phyloP scores from a whole-genome alignment of 305 asterid genomes.

The Caryopteris hybrid region DNA sequence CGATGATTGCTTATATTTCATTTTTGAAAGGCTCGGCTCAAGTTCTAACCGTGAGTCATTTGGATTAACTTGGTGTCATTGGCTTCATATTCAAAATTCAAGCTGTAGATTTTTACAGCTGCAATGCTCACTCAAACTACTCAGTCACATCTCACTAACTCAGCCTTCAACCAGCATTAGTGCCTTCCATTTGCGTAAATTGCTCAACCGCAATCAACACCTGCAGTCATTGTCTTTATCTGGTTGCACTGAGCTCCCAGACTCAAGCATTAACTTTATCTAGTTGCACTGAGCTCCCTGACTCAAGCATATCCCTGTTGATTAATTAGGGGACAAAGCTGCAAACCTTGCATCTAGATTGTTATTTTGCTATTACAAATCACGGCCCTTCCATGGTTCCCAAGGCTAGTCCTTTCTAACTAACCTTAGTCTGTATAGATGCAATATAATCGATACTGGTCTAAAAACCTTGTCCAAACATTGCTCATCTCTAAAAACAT shows the following conservation, averaged over 20 bases:
- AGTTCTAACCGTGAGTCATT: conserved; percentile 55
- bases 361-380: conserved; percentile 59
- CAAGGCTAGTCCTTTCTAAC: conserved; percentile 50
- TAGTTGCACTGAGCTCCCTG: too few species aligned
- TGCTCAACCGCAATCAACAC: conserved; percentile 47
- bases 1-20: conserved; percentile 45
- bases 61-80: conserved; percentile 68
- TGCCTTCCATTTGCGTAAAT: conserved; percentile 38
- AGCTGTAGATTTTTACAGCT: conserved; percentile 57
- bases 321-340: conserved; percentile 36
- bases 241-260: conserved; percentile 63
- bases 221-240: conserved; percentile 52
- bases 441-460: conserved; percentile 60
- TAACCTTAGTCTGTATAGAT: conserved; percentile 59
- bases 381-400: conserved; percentile 47
- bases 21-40: conserved; percentile 48
- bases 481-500: conserved; percentile 42
- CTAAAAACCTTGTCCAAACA: conserved; percentile 42
- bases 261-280: too few species aligned
- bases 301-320: conserved; percentile 41
- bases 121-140: conserved; percentile 43
- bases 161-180: conserved; percentile 27
- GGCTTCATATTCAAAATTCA: conserved; percentile 61
- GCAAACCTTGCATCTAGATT: conserved; percentile 44
- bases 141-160: conserved; percentile 32